Conservation (phyloP, 305 asterid species). For the Andrographis paniculata region DNA sequence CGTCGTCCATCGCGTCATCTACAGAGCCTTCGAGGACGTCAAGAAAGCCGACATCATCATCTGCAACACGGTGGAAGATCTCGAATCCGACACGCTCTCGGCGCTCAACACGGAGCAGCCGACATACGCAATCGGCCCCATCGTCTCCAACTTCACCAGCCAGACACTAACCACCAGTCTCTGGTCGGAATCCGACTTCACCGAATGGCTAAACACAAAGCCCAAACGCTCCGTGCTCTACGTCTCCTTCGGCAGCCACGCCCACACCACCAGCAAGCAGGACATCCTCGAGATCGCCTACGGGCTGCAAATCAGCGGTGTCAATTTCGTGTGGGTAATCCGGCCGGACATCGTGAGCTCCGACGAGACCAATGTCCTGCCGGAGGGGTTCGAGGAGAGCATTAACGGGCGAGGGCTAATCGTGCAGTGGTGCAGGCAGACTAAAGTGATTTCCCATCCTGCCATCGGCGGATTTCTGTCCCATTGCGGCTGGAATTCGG, state of each 20-base stretch:
- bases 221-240: slow-evolving; percentile 42
- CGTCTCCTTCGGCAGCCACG: slow-evolving; percentile 58
- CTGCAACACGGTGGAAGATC: slow-evolving; percentile 52
- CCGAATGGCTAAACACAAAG: slow-evolving; percentile 40
- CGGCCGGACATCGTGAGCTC: slow-evolving; percentile 71
- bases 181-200: slow-evolving; percentile 28
- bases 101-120: slow-evolving; percentile 32
- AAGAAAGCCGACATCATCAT: slow-evolving; percentile 34
- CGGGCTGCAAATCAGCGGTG: slow-evolving; percentile 42
- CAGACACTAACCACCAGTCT: slow-evolving; percentile 28
- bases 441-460: slow-evolving; percentile 43
- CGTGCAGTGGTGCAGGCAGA: slow-evolving; percentile 66
- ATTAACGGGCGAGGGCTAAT: slow-evolving; percentile 36
- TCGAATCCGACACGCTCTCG: slow-evolving; percentile 34
- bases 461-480: slow-evolving; percentile 64
- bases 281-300: slow-evolving; percentile 32
- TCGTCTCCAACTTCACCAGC: slow-evolving; percentile 23
- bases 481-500: slow-evolving; percentile 83
- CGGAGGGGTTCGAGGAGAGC: slow-evolving; percentile 29
- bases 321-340: slow-evolving; percentile 47
- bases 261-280: slow-evolving; percentile 16
- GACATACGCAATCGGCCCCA: slow-evolving; percentile 50
- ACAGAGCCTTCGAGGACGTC: slow-evolving; percentile 25
- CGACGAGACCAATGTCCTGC: slow-evolving; percentile 27
- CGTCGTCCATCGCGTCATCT: slow-evolving; percentile 19